A percentile compares a stretch with the other conserved stretches of the same genome.
phyloP scores from a whole-genome alignment of 345 rosid species.

The Erysimum cheiranthoides region DNA sequence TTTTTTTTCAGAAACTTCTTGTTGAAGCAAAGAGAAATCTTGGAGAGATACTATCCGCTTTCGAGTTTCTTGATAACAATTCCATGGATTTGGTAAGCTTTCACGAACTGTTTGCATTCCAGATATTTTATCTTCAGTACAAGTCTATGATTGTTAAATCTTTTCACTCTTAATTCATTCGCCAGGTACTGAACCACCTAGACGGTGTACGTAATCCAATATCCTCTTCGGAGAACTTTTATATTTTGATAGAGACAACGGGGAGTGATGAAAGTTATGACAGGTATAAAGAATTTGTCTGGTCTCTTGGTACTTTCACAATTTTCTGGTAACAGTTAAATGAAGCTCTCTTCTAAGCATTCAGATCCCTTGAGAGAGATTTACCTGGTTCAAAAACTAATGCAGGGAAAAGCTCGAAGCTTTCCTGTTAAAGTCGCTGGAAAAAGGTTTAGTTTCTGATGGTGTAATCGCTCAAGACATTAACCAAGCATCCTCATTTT shows the following conservation, averaged over 20 bases:
- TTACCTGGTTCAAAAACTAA: conserved; percentile 8
- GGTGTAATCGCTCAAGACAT: conserved; percentile 95
- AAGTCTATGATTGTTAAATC: conserved; percentile 9
- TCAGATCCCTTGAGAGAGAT: conserved; percentile 18
- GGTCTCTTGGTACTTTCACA: not conserved
- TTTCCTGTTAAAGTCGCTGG: conserved; percentile 75
- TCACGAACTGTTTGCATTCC: conserved; percentile 22
- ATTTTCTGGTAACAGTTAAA: not conserved
- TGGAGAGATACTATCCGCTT: conserved; percentile 93
- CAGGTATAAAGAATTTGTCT: conserved; percentile 51
- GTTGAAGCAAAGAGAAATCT: conserved; percentile 86
- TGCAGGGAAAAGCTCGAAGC: conserved; percentile 94
- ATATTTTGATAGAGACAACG: conserved; percentile 85
- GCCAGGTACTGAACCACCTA: conserved; percentile 75
- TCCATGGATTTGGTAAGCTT: conserved; percentile 76
- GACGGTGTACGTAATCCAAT: conserved; percentile 92
- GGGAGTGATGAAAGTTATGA: conserved; percentile 78
- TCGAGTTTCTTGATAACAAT: conserved; percentile 81
- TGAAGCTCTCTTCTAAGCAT: conserved; percentile 11
- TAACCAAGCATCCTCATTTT: conserved; percentile 86
- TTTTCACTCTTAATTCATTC: not conserved
- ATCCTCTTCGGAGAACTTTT: conserved; percentile 73
- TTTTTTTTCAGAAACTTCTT: conserved; percentile 69
- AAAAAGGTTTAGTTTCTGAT: conserved; percentile 85
- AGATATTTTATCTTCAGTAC: conserved; percentile 10